Evolutionary conservation across 192 early-diverging fungal species (phyloP).

Genomic region (Glomus cerebriforme): DNA sequence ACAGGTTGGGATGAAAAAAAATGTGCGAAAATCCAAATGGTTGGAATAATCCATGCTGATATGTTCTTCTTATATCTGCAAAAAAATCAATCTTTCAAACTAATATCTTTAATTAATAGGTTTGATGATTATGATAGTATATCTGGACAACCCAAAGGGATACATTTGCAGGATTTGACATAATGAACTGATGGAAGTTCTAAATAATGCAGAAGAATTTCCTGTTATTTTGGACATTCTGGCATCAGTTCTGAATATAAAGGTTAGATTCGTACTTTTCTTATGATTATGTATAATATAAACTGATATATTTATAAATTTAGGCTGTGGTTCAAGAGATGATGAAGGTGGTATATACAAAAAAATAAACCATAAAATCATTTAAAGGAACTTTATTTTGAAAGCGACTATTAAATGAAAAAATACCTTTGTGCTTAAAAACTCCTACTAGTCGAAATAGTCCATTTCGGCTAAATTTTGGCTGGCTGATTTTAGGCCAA

Average conservation of each 20-base stretch:
- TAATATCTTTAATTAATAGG: constrained; percentile 10
- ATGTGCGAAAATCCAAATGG: background rate
- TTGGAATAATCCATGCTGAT: constrained; percentile 1
- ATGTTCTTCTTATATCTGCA: background rate
- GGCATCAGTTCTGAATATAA: background rate
- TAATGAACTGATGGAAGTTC: background rate
- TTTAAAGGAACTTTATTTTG: constrained; percentile 7
- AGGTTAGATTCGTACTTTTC: constrained; percentile 2
- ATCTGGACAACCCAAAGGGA: background rate
- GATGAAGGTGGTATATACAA: background rate
- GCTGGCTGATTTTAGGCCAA: too few relatives aligned
- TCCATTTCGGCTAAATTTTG: too few relatives aligned
- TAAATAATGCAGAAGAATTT: background rate
- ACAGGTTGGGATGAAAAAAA: background rate
- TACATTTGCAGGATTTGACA: constrained; percentile 12
- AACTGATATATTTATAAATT: constrained; percentile 14
- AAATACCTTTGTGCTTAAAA: constrained; percentile 7
- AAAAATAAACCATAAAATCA: background rate
- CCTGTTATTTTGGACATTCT: background rate
- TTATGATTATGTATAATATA: background rate
- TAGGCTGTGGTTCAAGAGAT: constrained; percentile 14
- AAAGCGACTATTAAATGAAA: constrained; percentile 11
- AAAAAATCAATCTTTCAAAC: background rate
- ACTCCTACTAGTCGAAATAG: too few relatives aligned
- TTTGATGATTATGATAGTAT: constrained; percentile 7